These are phyloP conservation scores for Monilinia aucupariae DNA, from an alignment of 2,329 filamentous ascomycete species.

Conservation along the genomic window DNA sequence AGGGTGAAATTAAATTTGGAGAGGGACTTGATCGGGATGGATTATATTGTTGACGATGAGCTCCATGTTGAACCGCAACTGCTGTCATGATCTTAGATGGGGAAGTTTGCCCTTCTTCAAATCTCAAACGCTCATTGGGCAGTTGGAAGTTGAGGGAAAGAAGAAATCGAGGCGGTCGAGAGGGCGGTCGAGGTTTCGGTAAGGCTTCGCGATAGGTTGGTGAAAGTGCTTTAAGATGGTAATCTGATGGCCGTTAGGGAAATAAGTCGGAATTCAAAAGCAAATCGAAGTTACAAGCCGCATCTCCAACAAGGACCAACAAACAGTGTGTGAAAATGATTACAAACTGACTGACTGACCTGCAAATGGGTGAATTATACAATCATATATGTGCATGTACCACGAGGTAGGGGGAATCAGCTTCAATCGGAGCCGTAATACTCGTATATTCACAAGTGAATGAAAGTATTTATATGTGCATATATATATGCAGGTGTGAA, in stretches of 20 bases:
- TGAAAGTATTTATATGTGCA: too few relatives aligned
- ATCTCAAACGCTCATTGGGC: slow-evolving; percentile 23
- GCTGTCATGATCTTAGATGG: slow-evolving; percentile 33
- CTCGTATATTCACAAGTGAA: too few relatives aligned
- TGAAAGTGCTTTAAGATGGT: not conserved
- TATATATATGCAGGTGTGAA: too few relatives aligned
- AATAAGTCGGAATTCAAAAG: not conserved
- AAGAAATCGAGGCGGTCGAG: slow-evolving; percentile 6
- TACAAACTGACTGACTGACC: too few relatives aligned
- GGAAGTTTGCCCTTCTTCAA: slow-evolving; percentile 27
- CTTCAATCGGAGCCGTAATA: too few relatives aligned
- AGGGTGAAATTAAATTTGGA: slow-evolving; percentile 25
- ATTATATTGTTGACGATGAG: slow-evolving; percentile 31
- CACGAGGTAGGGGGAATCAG: too few relatives aligned
- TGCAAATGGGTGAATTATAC: too few relatives aligned
- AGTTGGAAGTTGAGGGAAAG: not conserved
- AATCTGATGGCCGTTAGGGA: not conserved
- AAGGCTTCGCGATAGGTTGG: not conserved
- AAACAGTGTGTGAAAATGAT: too few relatives aligned
- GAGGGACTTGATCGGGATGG: slow-evolving; percentile 31
- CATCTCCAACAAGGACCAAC: too few relatives aligned
- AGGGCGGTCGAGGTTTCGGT: slow-evolving; percentile 14
- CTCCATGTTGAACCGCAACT: slow-evolving; percentile 31
- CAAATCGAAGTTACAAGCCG: not conserved
- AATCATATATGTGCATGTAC: too few relatives aligned